Evolutionary conservation across 2,329 filamentous ascomycete species (phyloP).

Genomic region (Penicillium sp.): DNA sequence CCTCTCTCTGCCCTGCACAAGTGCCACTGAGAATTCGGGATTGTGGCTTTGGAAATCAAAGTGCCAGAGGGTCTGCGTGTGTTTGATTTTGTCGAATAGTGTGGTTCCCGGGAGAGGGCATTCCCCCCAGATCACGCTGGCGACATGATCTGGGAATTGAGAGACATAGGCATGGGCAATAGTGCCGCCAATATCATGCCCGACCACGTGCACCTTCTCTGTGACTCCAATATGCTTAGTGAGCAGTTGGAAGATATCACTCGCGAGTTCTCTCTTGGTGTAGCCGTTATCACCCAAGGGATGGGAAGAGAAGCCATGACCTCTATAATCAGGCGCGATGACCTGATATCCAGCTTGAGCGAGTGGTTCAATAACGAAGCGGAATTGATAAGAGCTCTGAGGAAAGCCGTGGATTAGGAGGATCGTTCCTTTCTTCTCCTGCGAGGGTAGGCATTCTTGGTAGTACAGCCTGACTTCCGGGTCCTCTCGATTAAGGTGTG

Average conservation of each 20-base stretch:
- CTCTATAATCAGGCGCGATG: too few species aligned
- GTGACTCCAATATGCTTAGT: neutral
- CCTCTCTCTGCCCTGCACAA: neutral
- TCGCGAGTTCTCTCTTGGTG: too few species aligned
- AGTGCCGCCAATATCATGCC: constrained; percentile 2
- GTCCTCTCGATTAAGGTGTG: too few species aligned
- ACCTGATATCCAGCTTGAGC: neutral
- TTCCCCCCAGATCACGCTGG: neutral
- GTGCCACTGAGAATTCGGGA: neutral
- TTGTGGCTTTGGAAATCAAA: neutral
- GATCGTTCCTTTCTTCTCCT: neutral
- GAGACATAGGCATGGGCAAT: neutral
- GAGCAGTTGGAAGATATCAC: too few species aligned
- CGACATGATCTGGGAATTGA: neutral
- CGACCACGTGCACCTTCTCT: neutral
- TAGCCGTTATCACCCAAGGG: too few species aligned
- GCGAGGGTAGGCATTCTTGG: too few species aligned
- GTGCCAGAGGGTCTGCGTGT: neutral
- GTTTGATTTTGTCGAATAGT: neutral
- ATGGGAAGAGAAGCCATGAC: too few species aligned
- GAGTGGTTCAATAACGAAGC: neutral
- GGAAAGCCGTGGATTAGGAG: constrained; percentile 1
- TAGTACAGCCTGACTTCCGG: too few species aligned
- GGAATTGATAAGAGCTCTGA: neutral
- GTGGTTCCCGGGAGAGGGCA: neutral